Evolutionary conservation across 306 rosid species (phyloP), one percentile per base, ranked within the genome.

Genomic region (Gleditsia sinensis): DNA sequence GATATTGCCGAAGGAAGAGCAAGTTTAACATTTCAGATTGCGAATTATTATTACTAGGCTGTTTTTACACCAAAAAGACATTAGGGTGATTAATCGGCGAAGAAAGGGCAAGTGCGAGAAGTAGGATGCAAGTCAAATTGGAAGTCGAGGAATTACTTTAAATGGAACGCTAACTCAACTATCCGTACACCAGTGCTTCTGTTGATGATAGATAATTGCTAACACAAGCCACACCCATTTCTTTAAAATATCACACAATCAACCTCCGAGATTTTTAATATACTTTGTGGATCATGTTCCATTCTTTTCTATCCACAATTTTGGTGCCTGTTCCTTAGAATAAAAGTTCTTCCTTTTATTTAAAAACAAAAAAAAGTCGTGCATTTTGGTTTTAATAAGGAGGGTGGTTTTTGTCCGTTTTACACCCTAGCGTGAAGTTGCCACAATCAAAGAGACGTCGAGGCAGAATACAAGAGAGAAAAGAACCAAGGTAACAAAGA

Each of bases 51-150:
- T 16, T 10, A 7, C 10, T n/a, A n/a, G n/a, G 62, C 20, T 49
- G 45, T 0, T 54, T 23, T 34, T 57, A 43, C 28, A 40, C 64
- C 67, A 58, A 43, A 11, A 30, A 45, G 30, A n/a, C 10, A 19
- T 8, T 37, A 9, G 12, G 16, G 30, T 17, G 4, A 23, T 40
- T 71, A 37, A 14, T 27, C 40, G 21, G 48, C 21, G 43, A 28
- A 1, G 30, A 17, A 69, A 25, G 21, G 61, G 53, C 27, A 49
- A 9, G 30, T 30, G 40, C 43, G n/a, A 20, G 20, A 62, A 49
- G 63, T 63, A 50, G 16, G 46, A 49, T 7, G 13, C 16, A 9
- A 55, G 68, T 63, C 78, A 53, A 62, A 19, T 71, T 63, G 57
- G 73, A 53, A 11, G 48, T 36, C 3, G 1, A 24, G 46, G 39